Percentiles rank a stretch among this genome's conserved stretches.
These are phyloP conservation scores for Mycothermus thermophilus DNA, from an alignment of 495 filamentous ascomycete species.

Conservation along the genomic window DNA sequence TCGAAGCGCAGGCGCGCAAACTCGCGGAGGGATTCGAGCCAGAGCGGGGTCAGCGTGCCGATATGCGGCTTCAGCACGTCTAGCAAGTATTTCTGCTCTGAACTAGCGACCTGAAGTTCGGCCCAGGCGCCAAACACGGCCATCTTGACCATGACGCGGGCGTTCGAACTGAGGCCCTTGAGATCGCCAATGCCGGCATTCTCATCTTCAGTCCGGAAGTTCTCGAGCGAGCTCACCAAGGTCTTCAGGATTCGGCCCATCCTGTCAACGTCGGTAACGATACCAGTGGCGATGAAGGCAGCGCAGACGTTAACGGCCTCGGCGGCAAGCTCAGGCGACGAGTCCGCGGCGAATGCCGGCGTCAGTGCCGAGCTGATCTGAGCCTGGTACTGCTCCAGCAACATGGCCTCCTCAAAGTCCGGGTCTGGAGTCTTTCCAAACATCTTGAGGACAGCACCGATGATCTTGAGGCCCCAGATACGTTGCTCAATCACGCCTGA, in stretches of 20 bases:
- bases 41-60: constrained; percentile 74
- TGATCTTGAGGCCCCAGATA: constrained; percentile 79
- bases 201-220: constrained; percentile 73
- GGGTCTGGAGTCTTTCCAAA: constrained; percentile 94
- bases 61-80: constrained; percentile 86
- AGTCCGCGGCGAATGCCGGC: constrained; percentile 89
- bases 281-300: constrained; percentile 88
- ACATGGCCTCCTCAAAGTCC: constrained; percentile 86
- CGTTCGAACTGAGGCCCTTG: constrained; percentile 87
- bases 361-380: constrained; percentile 95
- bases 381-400: constrained; percentile 95
- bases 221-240: constrained; percentile 79
- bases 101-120: constrained; percentile 92
- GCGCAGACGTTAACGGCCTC: constrained; percentile 97
- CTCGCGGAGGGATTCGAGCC: constrained; percentile 84
- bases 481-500: constrained; percentile 80
- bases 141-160: constrained; percentile 96
- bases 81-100: constrained; percentile 77
- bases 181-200: constrained; percentile 85
- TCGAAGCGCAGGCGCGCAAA: constrained; percentile 91
- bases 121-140: constrained; percentile 97
- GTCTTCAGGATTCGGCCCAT: constrained; percentile 96
- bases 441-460: constrained; percentile 85
- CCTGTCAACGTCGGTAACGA: constrained; percentile 91
- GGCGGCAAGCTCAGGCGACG: constrained; percentile 85